Conservation (phyloP, 495 filamentous ascomycete species). For the Sordaria brevicollis region DNA sequence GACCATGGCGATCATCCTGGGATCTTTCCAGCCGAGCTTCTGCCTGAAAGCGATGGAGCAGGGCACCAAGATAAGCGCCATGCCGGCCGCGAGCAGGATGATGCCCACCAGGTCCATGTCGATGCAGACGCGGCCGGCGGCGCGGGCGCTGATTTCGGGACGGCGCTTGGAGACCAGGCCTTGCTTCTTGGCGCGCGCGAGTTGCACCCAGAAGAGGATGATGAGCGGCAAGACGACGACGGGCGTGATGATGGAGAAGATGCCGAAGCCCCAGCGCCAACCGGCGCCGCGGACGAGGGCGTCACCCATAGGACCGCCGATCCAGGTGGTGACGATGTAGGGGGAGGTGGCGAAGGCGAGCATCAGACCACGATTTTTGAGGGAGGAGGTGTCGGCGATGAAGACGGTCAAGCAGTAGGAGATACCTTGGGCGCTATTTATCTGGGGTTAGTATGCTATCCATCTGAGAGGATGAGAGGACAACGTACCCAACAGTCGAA, state of each 20-base stretch:
- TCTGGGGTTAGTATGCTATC: conserved; percentile 8
- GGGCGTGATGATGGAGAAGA: conserved; percentile 47
- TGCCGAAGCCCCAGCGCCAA: conserved; percentile 57
- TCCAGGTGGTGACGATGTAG: conserved; percentile 51
- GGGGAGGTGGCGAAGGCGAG: conserved; percentile 51
- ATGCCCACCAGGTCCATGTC: conserved; percentile 53
- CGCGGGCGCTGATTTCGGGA: conserved; percentile 32
- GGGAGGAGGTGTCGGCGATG: conserved; percentile 51
- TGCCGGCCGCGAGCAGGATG: conserved; percentile 45
- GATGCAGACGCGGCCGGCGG: conserved; percentile 39
- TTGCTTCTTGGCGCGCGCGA: conserved; percentile 42
- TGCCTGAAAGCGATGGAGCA: conserved; percentile 42
- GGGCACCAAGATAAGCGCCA: conserved; percentile 53
- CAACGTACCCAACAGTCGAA: conserved; percentile 27
- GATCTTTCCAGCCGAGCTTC: conserved; percentile 33
- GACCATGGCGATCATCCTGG: conserved; percentile 45
- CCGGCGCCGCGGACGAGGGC: conserved; percentile 29
- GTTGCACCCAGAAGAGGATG: conserved; percentile 45
- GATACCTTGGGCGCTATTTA: conserved; percentile 37
- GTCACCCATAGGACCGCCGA: conserved; percentile 34
- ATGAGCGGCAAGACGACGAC: conserved; percentile 41
- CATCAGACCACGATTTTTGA: conserved; percentile 52
- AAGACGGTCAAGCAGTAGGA: conserved; percentile 48
- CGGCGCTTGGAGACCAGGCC: conserved; percentile 34
- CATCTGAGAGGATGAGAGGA: background rate